These are phyloP conservation scores for Aphanomyces invadans DNA, from an alignment of 352 stramenopile species.

Conservation along the genomic window DNA sequence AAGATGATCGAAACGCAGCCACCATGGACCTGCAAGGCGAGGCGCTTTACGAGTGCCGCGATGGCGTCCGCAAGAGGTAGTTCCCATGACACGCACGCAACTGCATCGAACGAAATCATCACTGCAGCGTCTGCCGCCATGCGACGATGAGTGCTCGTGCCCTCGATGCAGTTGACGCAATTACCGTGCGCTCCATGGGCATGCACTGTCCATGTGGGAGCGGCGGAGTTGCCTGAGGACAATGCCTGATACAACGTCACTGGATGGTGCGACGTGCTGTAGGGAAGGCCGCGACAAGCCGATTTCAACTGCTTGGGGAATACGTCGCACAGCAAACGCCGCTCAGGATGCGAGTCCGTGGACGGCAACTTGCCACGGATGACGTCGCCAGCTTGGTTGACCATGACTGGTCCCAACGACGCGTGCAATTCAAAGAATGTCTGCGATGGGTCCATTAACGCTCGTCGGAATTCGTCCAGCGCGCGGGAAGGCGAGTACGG, in stretches of 20 bases:
- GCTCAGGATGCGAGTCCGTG: background rate
- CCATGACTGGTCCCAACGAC: background rate
- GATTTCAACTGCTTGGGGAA: background rate
- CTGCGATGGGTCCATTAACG: background rate
- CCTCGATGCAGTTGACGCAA: background rate
- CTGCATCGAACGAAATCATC: background rate
- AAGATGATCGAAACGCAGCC: background rate
- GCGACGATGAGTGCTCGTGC: too few relatives aligned
- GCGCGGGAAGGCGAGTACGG: background rate
- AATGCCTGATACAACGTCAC: background rate
- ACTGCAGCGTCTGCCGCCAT: too few relatives aligned
- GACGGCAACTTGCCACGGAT: background rate
- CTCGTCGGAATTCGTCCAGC: background rate
- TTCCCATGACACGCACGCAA: background rate
- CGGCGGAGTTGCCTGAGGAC: background rate
- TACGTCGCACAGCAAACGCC: background rate
- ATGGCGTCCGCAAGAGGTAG: background rate
- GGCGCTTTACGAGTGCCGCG: background rate
- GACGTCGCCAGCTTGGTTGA: background rate
- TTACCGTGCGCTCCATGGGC: background rate
- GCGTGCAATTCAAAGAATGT: conserved; percentile 17
- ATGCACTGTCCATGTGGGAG: background rate
- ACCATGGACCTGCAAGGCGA: background rate
- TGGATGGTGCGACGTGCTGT: background rate
- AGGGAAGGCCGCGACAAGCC: background rate